A percentile compares a stretch with the other conserved stretches of the same genome.
phyloP scores from a whole-genome alignment of 2,329 filamentous ascomycete genomes.

The Talaromyces sp. region DNA sequence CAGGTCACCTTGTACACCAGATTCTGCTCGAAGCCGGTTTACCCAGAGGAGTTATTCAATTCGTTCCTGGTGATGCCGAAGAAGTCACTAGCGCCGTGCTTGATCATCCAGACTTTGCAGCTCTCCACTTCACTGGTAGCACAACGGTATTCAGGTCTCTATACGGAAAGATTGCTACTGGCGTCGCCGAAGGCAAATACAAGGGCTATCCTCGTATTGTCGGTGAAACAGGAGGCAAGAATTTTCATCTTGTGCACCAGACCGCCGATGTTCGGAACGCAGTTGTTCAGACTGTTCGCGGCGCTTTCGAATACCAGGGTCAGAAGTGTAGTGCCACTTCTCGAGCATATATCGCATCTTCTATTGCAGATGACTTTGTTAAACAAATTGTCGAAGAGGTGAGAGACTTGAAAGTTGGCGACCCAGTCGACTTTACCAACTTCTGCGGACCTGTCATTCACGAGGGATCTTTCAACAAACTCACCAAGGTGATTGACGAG shows the following conservation, averaged over 20 bases:
- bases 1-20: conserved; percentile 83
- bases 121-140: conserved; percentile 93
- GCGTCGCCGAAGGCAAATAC: conserved; percentile 78
- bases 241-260: conserved; percentile 80
- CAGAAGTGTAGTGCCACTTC: conserved; percentile 89
- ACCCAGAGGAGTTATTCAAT: conserved; percentile 84
- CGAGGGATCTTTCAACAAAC: conserved; percentile 74
- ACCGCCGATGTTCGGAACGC: conserved; percentile 76
- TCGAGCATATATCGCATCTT: conserved; percentile 72
- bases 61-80: conserved; percentile 81
- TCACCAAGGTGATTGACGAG: conserved; percentile 70
- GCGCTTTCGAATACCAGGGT: conserved; percentile 86
- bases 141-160: conserved; percentile 86
- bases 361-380: conserved; percentile 70
- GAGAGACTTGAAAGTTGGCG: conserved; percentile 66
- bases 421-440: conserved; percentile 67
- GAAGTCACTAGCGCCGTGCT: conserved; percentile 75
- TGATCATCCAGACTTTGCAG: conserved; percentile 74
- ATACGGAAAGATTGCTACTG: conserved; percentile 79
- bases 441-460: conserved; percentile 90
- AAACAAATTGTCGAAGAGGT: conserved; percentile 65
- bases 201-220: conserved; percentile 82
- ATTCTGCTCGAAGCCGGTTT: conserved; percentile 65
- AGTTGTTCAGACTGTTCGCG: conserved; percentile 76
- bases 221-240: conserved; percentile 89